Percentiles rank a stretch among this genome's conserved stretches.
phyloP scores from a whole-genome alignment of 1,139 yeast species.

The Pichia sp. region DNA sequence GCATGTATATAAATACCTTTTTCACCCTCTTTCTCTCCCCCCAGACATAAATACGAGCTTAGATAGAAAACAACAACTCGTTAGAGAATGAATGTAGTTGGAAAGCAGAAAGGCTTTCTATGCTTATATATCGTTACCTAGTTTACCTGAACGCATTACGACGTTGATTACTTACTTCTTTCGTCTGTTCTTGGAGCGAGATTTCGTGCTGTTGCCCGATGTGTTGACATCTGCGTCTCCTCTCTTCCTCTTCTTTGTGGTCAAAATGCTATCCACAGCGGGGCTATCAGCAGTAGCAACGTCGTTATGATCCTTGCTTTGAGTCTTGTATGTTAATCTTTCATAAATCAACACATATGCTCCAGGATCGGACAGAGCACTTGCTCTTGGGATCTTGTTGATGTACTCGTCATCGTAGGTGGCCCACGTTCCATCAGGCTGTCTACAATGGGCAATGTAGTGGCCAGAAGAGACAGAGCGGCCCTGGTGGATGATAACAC shows the following conservation, averaged over 20 bases:
- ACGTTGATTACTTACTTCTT: background rate
- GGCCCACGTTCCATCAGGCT: conserved; percentile 89
- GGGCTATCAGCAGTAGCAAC: background rate
- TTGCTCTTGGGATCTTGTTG: conserved; percentile 65
- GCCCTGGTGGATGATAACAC: conserved; percentile 93
- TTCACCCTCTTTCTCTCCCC: background rate
- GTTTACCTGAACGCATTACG: background rate
- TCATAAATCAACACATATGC: conserved; percentile 89
- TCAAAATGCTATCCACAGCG: background rate
- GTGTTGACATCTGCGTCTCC: conserved; percentile 5
- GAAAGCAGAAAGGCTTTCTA: background rate
- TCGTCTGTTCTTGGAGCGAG: conserved; percentile 10
- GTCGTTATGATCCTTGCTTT: background rate
- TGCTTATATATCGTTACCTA: background rate
- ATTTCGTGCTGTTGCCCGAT: background rate
- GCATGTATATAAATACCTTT: conserved; percentile 3
- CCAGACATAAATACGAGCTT: background rate
- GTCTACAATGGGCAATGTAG: conserved; percentile 84
- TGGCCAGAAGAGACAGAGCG: conserved; percentile 91
- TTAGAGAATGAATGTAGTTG: background rate
- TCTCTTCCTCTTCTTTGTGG: conserved; percentile 11
- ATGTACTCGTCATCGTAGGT: conserved; percentile 92
- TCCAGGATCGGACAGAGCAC: conserved; percentile 75
- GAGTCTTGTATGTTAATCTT: conserved; percentile 54
- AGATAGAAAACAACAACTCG: background rate